phyloP scores from a whole-genome alignment of 371 early-diverging fungal species.

The Syncephalastrum racemosum region DNA sequence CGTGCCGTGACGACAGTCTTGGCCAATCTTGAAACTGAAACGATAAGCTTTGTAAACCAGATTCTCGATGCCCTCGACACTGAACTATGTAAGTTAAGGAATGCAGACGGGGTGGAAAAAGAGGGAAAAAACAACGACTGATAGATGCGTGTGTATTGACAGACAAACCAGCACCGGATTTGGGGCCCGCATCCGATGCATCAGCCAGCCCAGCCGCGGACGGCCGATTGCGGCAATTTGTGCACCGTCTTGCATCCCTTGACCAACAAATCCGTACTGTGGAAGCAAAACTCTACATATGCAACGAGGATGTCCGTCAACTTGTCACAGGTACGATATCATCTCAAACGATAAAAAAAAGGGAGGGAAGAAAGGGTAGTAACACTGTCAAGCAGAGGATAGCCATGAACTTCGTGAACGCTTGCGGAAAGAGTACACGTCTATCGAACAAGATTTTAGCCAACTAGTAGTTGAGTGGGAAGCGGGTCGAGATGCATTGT shows the following conservation, averaged over 20 bases:
- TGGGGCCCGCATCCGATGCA: constrained; percentile 4
- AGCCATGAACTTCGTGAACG: constrained; percentile 17
- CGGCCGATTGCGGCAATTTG: constrained; percentile 30
- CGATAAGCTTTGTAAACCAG: constrained; percentile 26
- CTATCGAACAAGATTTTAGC: constrained; percentile 38
- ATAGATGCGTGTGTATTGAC: background rate
- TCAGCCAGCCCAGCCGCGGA: constrained; percentile 14
- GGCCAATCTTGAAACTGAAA: constrained; percentile 26
- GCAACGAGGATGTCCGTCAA: constrained; percentile 45
- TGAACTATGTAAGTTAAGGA: constrained; percentile 37
- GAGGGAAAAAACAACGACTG: constrained; percentile 1
- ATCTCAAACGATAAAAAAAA: background rate
- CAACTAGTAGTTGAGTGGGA: constrained; percentile 45
- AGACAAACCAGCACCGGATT: constrained; percentile 30
- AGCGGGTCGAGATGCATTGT: constrained; percentile 33
- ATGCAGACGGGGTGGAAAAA: background rate
- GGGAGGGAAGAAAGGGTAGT: background rate
- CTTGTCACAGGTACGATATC: constrained; percentile 26
- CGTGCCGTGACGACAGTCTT: constrained; percentile 28
- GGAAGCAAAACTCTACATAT: constrained; percentile 50
- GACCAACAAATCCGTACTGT: constrained; percentile 48
- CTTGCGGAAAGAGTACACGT: constrained; percentile 33
- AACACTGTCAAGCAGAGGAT: constrained; percentile 8
- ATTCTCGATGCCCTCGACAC: constrained; percentile 29
- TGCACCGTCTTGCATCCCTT: constrained; percentile 41